A percentile compares a stretch with the other conserved stretches of the same genome.
Evolutionary conservation across 106 monocot species (phyloP).

Genomic region (Acorus calamus): DNA sequence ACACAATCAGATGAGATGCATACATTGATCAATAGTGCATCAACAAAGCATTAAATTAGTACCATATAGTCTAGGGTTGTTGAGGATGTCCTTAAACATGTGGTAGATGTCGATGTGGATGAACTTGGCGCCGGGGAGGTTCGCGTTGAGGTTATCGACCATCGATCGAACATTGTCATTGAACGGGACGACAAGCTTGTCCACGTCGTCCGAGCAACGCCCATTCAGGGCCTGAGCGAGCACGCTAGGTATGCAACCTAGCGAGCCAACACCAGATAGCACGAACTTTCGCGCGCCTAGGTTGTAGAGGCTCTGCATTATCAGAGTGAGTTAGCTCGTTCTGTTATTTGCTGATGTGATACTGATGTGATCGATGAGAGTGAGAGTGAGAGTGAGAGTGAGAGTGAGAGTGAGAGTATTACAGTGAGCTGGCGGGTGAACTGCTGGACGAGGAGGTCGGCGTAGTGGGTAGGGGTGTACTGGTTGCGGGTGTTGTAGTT

Average conservation of each 20-base stretch:
- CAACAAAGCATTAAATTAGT: background rate
- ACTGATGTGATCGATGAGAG: too few relatives aligned
- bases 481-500: constrained; percentile 59
- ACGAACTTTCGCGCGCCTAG: constrained; percentile 71
- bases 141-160: constrained; percentile 52
- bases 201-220: constrained; percentile 44
- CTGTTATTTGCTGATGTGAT: too few relatives aligned
- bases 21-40: background rate
- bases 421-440: constrained; percentile 56
- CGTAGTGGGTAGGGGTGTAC: constrained; percentile 57
- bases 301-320: constrained; percentile 55
- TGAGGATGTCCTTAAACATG: constrained; percentile 60
- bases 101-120: constrained; percentile 47
- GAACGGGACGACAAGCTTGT: constrained; percentile 64
- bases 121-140: constrained; percentile 61
- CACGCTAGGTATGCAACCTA: constrained; percentile 78
- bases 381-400: too few relatives aligned
- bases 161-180: constrained; percentile 54
- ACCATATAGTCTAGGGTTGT: constrained; percentile 48
- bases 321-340: too few relatives aligned
- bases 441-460: constrained; percentile 56
- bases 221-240: constrained; percentile 33
- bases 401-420: too few relatives aligned
- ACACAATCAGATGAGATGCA: background rate
- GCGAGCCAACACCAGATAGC: constrained; percentile 49